Base-by-base conservation (phyloP, 2,329 filamentous ascomycete genomes). In the Ophiostoma sp. region DNA sequence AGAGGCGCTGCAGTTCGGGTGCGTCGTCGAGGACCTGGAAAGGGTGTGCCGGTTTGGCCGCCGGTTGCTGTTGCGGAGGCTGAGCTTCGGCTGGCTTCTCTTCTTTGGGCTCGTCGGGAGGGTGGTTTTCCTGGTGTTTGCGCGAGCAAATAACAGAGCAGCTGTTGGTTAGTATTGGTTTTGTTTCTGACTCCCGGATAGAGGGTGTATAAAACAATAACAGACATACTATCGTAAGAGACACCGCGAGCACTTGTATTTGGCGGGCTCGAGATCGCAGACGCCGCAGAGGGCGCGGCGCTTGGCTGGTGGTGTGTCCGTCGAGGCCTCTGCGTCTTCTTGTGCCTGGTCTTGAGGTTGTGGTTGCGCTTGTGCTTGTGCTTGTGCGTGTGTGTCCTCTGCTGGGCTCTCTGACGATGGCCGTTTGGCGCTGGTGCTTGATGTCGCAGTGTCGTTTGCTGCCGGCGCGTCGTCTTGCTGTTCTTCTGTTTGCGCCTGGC, bases 241-340 rank as follows among this genome's bases (percentile, higher is more conserved):
- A 76, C 87, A 90, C 36, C 82, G 81, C n/a, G 85, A 81, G 73
- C 87, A 90, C 75, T 88, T 89, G 78, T 90, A 90, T 76, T 87
- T 89, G 39, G 81, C 81, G 27, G 82, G 79, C 4, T 81, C 81
- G 44, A 77, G 75, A 36, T 83, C 76, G 76, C 87, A 90, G 41
- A 88, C 79, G 5, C 82, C 82, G 74, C 87, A 89, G 65, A 87
- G 78, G 5, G 72, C 71, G 13, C 71, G 72, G 6, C 68, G 69
- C 64, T 74, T 74, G 64, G 69, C 54, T 1, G 70, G 67, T 2
- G 73, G 71, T n/a, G 57, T 20, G 17, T 48, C 60, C 71, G 78
- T 52, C 52, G 20, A 31, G 66, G 27, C 7, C 1, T 60, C 48
- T 27, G 20, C 48, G 1, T 27, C 35, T 33, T 27, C 33, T 39